These are phyloP conservation scores for Wallacemonas sp. DNA, from an alignment of 208 protist genomes.

Conservation along the genomic window DNA sequence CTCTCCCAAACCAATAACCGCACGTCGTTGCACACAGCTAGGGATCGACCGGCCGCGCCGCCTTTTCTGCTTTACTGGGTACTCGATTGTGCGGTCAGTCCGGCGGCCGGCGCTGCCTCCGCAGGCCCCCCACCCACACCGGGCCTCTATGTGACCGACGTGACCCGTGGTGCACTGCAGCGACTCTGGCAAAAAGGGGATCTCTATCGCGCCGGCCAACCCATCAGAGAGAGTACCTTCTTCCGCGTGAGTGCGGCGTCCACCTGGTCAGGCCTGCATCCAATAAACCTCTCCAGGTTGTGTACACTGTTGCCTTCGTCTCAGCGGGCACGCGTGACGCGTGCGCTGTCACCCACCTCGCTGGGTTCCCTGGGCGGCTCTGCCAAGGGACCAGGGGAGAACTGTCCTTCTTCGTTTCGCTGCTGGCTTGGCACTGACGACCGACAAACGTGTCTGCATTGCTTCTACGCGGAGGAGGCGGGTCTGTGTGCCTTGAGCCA, in stretches of 20 bases:
- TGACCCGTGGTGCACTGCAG: neutral
- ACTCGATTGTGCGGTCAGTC: neutral
- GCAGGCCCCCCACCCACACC: neutral
- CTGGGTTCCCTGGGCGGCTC: too few relatives aligned
- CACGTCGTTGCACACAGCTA: too few relatives aligned
- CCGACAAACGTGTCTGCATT: neutral
- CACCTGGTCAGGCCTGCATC: neutral
- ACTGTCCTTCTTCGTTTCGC: neutral
- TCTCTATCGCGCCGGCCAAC: neutral
- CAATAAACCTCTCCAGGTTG: neutral
- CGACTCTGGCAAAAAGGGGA: neutral
- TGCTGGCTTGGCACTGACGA: constrained; percentile 10
- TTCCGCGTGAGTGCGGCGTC: neutral
- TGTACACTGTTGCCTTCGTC: neutral
- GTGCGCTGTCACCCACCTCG: neutral
- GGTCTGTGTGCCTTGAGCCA: too few relatives aligned
- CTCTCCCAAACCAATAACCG: too few relatives aligned
- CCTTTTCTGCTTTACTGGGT: constrained; percentile 1
- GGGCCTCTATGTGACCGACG: neutral
- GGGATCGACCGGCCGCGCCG: too few relatives aligned
- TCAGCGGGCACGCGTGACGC: neutral
- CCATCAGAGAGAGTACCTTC: neutral
- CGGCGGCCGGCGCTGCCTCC: too few relatives aligned
- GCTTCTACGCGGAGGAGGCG: neutral
- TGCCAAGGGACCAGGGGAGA: too few relatives aligned